Base-by-base conservation (phyloP, 345 rosid genomes). In the Pelargonium nanum region DNA sequence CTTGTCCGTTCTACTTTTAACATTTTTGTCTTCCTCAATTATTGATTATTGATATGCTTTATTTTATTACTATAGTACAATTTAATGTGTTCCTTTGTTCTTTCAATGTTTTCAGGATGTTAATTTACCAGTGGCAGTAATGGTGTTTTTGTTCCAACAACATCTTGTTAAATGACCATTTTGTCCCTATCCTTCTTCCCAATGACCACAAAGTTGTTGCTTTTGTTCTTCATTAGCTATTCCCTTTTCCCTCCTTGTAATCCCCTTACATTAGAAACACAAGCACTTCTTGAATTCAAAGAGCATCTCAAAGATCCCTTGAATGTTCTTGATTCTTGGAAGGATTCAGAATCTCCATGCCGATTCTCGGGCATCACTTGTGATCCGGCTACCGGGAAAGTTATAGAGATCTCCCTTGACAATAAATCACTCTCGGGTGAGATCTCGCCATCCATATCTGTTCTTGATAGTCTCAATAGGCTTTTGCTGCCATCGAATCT, bases 201-300 rank as follows among this genome's bases (percentile, higher is more conserved):
- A 58, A 77, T 78, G 85, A 61, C 78, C 12, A 40, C 48, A 52
- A 22, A 44, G 34, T 4, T 44, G 63, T 58, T 56, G 26, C 65
- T 59, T 40, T 22, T 62, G 53, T 22, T 75, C 58, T 60, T 59
- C 25, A 24, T 74, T 10, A 71, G 64, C 63, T 24, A 67, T 50
- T 67, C 32, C 48, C 9, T 28, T 73, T 71, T 78, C 75, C 80
- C 71, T 71, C 80, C 81, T 44, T 67, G 56, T 59, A 65, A 66
- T 0, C 64, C 87, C 20, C 56, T 69, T 64, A 65, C 59, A 22
- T 40, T 40, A 20, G 95, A 89, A 68, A 83, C 70, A 24, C 62
- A 63, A 66, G 89, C 89, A 40, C 85, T 92, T 67, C 72, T 92
- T 52, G 79, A 77, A 8, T 78, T 92, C 79, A 92, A 87, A 62